Evolutionary conservation across 192 early-diverging fungal genomes (phyloP), one percentile per base, ranked within the genome.

Genomic region (Backusella tarrabulga): DNA sequence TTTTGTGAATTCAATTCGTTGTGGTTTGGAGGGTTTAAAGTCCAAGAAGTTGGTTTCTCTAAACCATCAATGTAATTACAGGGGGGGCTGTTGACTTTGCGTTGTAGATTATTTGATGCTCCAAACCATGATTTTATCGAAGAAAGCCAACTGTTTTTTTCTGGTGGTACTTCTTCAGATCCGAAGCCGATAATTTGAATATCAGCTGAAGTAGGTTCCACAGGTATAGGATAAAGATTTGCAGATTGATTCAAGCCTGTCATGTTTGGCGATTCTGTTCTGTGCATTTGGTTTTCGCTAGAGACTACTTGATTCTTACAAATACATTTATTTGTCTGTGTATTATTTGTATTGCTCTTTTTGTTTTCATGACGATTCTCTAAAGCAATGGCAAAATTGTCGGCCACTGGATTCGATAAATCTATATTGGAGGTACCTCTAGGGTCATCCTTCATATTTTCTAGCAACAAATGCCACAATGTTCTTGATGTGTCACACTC

Each of bases 401-500:
- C 26, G 15, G 32, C 40, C 19, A 72, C 44, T 29, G 71, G 29
- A 26, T 35, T 14, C 21, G 36, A 41, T n/a, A 38, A 38, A 23
- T 63, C 56, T 7, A 12, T 26, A 29, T 12, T 29, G 9, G 56
- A 29, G 4, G 26, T 63, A 23, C 3, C 9, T 29, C 71, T 41
- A 5, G 73, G 41, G 15, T 83, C 54, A 34, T 71, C 32, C 23
- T 76, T 36, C 29, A 77, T 23, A 8, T 79, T 79, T n/a, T 87
- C 86, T 19, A 92, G 76, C 4, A 92, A 76, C 44, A 94, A 75
- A 71, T 90, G 88, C 92, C 92, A 94, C n/a, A 94, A 79, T 21
- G 89, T 91, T 68, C 86, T 85, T 56, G 82, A 77, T 11, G 84
- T 81, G 77, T 92, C 89, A 52, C 90, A 91, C 6, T 85, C 80